These are phyloP conservation scores for Colletotrichum lentis DNA, from an alignment of 2,329 filamentous ascomycete genomes.

Conservation along the genomic window DNA sequence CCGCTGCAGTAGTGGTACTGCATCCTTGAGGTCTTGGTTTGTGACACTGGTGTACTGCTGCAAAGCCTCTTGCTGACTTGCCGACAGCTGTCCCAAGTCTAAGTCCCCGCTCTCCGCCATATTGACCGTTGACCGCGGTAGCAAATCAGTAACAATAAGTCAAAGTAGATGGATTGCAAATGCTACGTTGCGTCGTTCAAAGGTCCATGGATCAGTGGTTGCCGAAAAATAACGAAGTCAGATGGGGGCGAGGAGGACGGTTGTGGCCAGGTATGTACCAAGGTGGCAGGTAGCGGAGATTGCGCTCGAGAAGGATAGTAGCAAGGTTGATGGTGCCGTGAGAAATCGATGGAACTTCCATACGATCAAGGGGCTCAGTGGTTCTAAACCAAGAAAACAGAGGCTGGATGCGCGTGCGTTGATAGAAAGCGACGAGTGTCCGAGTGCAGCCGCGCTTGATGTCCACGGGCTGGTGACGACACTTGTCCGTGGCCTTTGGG, in stretches of 20 bases:
- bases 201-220: conserved; percentile 11
- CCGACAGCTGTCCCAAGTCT: conserved; percentile 75
- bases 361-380: not conserved
- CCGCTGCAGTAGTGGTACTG: conserved; percentile 79
- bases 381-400: not conserved
- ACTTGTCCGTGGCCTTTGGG: conserved; percentile 16
- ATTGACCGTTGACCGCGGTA: conserved; percentile 3
- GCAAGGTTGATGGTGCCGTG: too few relatives aligned
- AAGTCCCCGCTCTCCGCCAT: conserved; percentile 57
- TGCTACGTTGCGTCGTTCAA: not conserved
- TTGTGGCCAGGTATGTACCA: not conserved
- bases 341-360: not conserved
- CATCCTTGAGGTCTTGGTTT: conserved; percentile 78
- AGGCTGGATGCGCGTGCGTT: conserved; percentile 1
- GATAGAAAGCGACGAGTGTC: conserved; percentile 1
- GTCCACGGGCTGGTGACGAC: conserved; percentile 22
- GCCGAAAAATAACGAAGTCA: not conserved
- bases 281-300: not conserved
- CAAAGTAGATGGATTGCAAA: conserved; percentile 2
- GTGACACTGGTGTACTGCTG: conserved; percentile 91
- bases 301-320: not conserved
- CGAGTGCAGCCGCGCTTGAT: conserved; percentile 5
- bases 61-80: conserved; percentile 81
- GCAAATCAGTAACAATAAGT: not conserved
- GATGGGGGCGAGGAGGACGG: not conserved